These are phyloP conservation scores for Sarocladium brachiariae DNA, from an alignment of 2,329 filamentous ascomycete genomes.

Conservation along the genomic window DNA sequence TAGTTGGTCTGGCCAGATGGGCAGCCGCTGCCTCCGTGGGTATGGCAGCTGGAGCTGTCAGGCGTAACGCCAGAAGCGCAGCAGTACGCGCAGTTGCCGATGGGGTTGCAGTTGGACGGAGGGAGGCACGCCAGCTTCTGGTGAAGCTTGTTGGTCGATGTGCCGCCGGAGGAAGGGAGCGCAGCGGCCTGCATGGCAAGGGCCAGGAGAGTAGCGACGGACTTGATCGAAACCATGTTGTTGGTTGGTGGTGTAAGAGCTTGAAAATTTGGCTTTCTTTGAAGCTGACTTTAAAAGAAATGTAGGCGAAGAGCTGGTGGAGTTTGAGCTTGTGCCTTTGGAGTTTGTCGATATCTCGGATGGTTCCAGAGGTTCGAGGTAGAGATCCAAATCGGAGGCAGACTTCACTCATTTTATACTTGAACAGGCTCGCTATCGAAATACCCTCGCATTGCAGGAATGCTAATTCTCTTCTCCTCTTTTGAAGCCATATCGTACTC, in stretches of 20 bases:
- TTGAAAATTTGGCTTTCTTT: too few species aligned
- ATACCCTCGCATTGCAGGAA: too few species aligned
- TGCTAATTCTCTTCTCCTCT: too few species aligned
- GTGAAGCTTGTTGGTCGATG: not conserved
- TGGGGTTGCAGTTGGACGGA: not conserved
- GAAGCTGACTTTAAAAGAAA: not conserved
- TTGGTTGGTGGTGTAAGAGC: not conserved
- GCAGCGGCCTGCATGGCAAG: not conserved
- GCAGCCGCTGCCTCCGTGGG: not conserved
- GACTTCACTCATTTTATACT: not conserved
- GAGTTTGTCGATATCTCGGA: too few species aligned
- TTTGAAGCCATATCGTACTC: too few species aligned
- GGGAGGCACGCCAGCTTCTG: not conserved
- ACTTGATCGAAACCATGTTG: slow-evolving; percentile 3
- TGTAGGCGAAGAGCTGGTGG: not conserved
- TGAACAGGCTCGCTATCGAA: too few species aligned
- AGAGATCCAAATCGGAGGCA: too few species aligned
- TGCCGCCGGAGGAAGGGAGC: not conserved
- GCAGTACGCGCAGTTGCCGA: slow-evolving; percentile 1
- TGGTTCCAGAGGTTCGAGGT: too few species aligned
- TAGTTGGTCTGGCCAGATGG: slow-evolving; percentile 1
- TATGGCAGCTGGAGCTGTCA: not conserved
- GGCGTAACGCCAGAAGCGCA: not conserved
- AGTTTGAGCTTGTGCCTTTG: not conserved
- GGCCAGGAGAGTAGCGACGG: not conserved